Base-by-base conservation (phyloP, 2,329 filamentous ascomycete species). In the Hypomyces rosellus region DNA sequence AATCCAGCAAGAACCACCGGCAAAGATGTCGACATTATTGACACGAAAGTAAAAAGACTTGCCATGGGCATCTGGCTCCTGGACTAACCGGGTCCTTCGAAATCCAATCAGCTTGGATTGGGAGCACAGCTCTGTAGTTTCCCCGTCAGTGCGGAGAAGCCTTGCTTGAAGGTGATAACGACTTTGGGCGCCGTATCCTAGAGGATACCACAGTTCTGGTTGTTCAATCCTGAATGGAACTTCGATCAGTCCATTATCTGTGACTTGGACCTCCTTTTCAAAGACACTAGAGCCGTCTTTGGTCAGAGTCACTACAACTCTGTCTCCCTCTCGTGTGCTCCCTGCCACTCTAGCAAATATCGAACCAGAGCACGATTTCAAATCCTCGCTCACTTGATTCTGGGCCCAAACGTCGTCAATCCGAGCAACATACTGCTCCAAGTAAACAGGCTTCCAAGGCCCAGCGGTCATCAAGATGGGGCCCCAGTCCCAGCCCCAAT, bases 1-100 rank as follows among this genome's bases (percentile, higher is more conserved):
- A 55, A 90, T 89, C 86, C 86, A 90, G 65, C 89, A 80, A 49
- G 84, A 87, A 13, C 86, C 86, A 22, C 85, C 86, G 51, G 83
- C 88, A 66, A 88, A 90, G 3, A 89, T 70, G 48, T 86, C 82
- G 11, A 88, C 73, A 37, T 80, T 80, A 62, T 91, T 90, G 63
- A 91, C 69, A 55, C 82, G 74, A 66, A 90, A 89, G 69, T 82
- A 88, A 68, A 89, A 90, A 0, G 79, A 84, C 43, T 81, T 85
- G 36, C 86, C 86, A 14, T 83, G 76, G 41, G 80, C 74, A 4
- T 75, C 79, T 0, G 72, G n/a, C 12, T 70, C 66, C 57, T 84
- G 80, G 33, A 83, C 65, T 6, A 84, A 69, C 57, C 78, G 71
- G 14, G 73, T 79, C 53, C 75, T 77, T 33, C 86, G 77, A 53